Percentiles rank a stretch among this genome's conserved stretches.
phyloP scores from a whole-genome alignment of 192 early-diverging fungal species.

The Phlyctochytrium arcticum region DNA sequence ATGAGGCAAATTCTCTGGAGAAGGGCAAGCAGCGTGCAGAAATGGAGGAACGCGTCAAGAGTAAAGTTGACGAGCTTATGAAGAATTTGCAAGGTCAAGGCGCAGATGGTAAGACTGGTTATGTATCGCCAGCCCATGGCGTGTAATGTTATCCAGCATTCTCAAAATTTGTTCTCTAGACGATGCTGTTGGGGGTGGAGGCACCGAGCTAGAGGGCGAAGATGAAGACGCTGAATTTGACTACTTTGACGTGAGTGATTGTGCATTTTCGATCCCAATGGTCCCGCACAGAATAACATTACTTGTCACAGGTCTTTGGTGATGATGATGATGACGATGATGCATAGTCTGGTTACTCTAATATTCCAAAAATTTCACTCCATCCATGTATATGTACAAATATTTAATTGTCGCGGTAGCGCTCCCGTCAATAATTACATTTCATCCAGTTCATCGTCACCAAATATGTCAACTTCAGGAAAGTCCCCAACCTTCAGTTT shows the following conservation, averaged over 20 bases:
- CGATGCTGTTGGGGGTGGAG: no score
- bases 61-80: conserved; percentile 30
- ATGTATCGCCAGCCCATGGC: no score
- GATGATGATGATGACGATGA: conserved; percentile 24
- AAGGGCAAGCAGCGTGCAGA: not conserved
- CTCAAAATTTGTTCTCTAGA: no score
- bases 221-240: conserved; percentile 25
- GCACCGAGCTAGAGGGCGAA: no score
- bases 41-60: conserved; percentile 9
- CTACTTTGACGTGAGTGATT: conserved; percentile 29
- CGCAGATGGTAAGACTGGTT: no score
- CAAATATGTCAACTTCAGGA: conserved; percentile 82
- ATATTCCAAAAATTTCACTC: conserved; percentile 16
- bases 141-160: no score
- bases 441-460: conserved; percentile 62
- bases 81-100: conserved; percentile 14
- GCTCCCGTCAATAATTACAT: no score
- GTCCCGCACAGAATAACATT: no score
- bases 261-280: no score
- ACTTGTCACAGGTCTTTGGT: conserved; percentile 1
- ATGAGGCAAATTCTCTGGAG: not conserved
- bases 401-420: no score
- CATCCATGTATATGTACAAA: conserved; percentile 33
- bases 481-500: conserved; percentile 89
- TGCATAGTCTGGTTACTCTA: not conserved